Base-by-base conservation (phyloP, 441 rosid genomes). In the Caryocar brasiliense region DNA sequence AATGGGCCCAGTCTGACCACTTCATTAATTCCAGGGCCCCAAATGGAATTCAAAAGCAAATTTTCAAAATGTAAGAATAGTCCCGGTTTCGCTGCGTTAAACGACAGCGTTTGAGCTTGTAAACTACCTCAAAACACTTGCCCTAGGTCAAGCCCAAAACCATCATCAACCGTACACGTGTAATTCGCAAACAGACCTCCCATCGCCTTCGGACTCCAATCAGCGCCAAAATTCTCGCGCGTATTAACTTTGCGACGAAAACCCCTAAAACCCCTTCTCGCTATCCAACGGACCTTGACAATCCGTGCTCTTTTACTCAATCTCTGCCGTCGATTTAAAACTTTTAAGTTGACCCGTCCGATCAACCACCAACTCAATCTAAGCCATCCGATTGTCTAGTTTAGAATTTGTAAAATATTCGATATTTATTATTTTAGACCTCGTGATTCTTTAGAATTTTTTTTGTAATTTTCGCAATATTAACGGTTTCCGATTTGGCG, bases 161-260 rank as follows among this genome's bases (percentile, higher is more conserved):
- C n/a, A n/a, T n/a, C n/a, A n/a, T n/a, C n/a, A n/a, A n/a, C n/a
- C n/a, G n/a, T n/a, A n/a, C n/a, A n/a, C n/a, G n/a, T n/a, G n/a
- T n/a, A n/a, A n/a, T n/a, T n/a, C n/a, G n/a, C 22, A 20, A 13
- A 22, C 18, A 39, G 35, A 50, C 51, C 21, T 41, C 62, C 29
- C 40, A 39, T 28, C 42, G 17, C 40, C 35, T 54, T 43, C 32
- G 34, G 3, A 27, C 37, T 34, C 47, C 58, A 44, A 51, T 81
- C 74, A 67, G 47, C 85, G 90, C 85, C 85, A 82, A 78, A 74
- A 67, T 64, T 65, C 52, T 13, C 65, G 32, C 46, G 59, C 50
- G 26, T 40, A 45, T 27, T 46, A 27, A 32, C 35, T 20, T 2
- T 4, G 19, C 34, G 21, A 14, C 6, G 8, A 2, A 38, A 41